These are phyloP conservation scores for Helianthus annuus DNA, from an alignment of 129 eudicot genomes.

Conservation along the genomic window HanXRQr2.0-SUNRISE NC_035434.2:48349957-48350456, in stretches of 20 bases:
- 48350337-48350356: too few species aligned
- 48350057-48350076: background rate
- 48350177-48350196: background rate
- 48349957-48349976: slow-evolving; percentile 33
- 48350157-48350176: background rate
- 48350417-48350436: too few species aligned
- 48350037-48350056: background rate
- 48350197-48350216: background rate
- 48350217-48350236: too few species aligned
- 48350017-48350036: background rate
- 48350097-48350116: background rate
- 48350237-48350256: too few species aligned
- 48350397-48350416: too few species aligned
- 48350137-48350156: background rate
- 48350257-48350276: too few species aligned
- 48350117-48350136: background rate
- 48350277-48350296: too few species aligned
- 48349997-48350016: background rate
- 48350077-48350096: background rate
- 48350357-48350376: too few species aligned
- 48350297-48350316: too few species aligned
- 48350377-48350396: too few species aligned
- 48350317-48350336: too few species aligned
- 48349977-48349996: slow-evolving; percentile 37
- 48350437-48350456: too few species aligned